Percentiles rank a stretch among this genome's conserved stretches.
Evolutionary conservation across 305 asterid species (phyloP).

Genomic region (Fraxinus angustifolia): DNA sequence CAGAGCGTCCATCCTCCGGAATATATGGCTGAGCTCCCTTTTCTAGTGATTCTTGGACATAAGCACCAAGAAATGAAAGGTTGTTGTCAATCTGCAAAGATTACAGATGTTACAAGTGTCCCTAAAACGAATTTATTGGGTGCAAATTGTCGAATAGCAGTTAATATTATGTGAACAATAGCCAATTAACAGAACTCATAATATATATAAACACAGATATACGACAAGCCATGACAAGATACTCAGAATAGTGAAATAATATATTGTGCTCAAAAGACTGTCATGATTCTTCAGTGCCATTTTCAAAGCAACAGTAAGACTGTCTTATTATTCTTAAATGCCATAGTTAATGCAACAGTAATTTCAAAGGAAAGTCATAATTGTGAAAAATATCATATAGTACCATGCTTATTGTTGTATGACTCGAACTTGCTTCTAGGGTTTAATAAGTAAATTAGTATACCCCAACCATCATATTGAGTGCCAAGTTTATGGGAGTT

Average conservation of each 20-base stretch:
- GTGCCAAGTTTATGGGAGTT: background rate
- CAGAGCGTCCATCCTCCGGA: conserved; percentile 68
- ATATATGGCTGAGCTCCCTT: conserved; percentile 89
- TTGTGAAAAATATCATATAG: background rate
- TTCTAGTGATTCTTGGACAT: conserved; percentile 67
- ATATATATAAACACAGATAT: background rate
- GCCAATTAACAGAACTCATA: background rate
- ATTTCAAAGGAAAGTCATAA: background rate
- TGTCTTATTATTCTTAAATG: background rate
- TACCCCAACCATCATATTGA: background rate
- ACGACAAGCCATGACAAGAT: background rate
- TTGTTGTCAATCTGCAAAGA: conserved; percentile 69
- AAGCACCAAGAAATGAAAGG: conserved; percentile 70
- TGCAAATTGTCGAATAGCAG: background rate
- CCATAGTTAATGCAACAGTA: background rate
- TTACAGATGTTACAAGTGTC: background rate
- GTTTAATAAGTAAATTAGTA: background rate
- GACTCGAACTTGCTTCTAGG: background rate
- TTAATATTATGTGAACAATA: background rate
- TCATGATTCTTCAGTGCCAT: background rate
- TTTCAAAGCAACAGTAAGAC: background rate
- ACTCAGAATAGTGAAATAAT: background rate
- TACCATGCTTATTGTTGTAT: background rate
- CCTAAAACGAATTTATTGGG: background rate
- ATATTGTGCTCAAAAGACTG: background rate